A percentile compares a stretch with the other conserved stretches of the same genome.
Conservation (phyloP, 164 flowering plant species). For the Pachysandra terminalis region DNA sequence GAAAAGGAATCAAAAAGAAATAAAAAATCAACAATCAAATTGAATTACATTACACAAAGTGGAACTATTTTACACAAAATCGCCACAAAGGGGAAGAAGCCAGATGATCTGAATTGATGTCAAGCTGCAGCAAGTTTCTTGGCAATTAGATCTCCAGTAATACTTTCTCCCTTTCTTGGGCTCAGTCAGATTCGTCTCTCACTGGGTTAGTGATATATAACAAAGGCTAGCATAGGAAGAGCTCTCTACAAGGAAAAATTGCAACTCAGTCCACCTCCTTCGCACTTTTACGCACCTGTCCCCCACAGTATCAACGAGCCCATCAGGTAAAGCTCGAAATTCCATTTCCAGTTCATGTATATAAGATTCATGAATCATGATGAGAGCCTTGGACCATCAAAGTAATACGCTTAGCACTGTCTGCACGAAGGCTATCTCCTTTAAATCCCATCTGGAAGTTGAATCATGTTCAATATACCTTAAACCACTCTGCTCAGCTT, state of each 20-base stretch:
- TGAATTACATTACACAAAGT: constrained; percentile 41
- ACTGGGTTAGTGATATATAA: constrained; percentile 12
- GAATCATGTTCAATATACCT: constrained; percentile 31
- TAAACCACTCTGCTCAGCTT: constrained; percentile 21
- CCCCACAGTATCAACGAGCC: constrained; percentile 56
- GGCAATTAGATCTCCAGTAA: constrained; percentile 7
- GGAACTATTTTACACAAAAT: constrained; percentile 43
- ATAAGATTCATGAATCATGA: constrained; percentile 63
- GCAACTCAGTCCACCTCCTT: constrained; percentile 52
- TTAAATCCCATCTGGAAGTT: constrained; percentile 74
- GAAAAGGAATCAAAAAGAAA: too few species aligned
- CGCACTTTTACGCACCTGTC: constrained; percentile 56
- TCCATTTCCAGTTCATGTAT: constrained; percentile 31
- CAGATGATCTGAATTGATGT: constrained; percentile 18
- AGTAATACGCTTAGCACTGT: constrained; percentile 78
- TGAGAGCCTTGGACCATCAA: constrained; percentile 82
- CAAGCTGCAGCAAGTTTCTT: constrained; percentile 13
- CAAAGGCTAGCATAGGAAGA: constrained; percentile 10
- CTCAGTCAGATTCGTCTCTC: too few species aligned
- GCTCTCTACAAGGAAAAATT: constrained; percentile 13
- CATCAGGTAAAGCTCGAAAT: constrained; percentile 48
- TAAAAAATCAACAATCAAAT: constrained; percentile 15
- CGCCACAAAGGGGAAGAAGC: constrained; percentile 12
- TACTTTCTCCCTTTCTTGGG: too few species aligned
- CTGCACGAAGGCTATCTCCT: constrained; percentile 69